These are phyloP conservation scores for Carex littledalei DNA, from an alignment of 176 grass and related monocot species.

Conservation along the genomic window DNA sequence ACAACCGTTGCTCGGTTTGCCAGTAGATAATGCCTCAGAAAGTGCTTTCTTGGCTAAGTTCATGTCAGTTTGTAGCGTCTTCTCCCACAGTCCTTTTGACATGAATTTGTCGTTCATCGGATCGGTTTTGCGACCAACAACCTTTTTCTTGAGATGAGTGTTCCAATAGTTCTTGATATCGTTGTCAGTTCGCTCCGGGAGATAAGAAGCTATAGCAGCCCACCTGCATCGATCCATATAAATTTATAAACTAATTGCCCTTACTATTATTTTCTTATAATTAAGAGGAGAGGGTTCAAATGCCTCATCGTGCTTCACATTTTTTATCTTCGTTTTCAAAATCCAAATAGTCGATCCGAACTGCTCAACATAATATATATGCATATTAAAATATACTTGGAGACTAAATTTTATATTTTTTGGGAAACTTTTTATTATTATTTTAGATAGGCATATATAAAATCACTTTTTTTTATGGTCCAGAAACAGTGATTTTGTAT, in stretches of 20 bases:
- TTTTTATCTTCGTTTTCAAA: too few relatives aligned
- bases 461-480: too few relatives aligned
- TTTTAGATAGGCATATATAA: too few relatives aligned
- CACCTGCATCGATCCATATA: constrained; percentile 2
- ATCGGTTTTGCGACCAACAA: not conserved
- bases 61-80: constrained; percentile 5
- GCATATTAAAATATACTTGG: too few relatives aligned
- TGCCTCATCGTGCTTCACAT: too few relatives aligned
- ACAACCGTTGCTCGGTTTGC: not conserved
- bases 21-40: constrained; percentile 8
- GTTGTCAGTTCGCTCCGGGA: constrained; percentile 14
- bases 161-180: constrained; percentile 25
- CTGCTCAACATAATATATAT: too few relatives aligned
- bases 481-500: too few relatives aligned
- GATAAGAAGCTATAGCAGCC: constrained; percentile 15
- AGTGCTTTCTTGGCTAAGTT: constrained; percentile 12
- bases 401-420: too few relatives aligned
- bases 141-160: constrained; percentile 1
- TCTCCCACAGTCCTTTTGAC: constrained; percentile 16
- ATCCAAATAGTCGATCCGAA: too few relatives aligned
- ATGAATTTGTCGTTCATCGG: not conserved
- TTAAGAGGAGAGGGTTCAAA: too few relatives aligned
- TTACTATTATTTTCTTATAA: not conserved
- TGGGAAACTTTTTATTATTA: too few relatives aligned
- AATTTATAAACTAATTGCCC: not conserved